Percentiles rank a stretch among this genome's conserved stretches.
These are phyloP conservation scores for Entelexis paramagnoliae DNA, from an alignment of 1,139 yeast genomes.

Conservation along the genomic window DNA sequence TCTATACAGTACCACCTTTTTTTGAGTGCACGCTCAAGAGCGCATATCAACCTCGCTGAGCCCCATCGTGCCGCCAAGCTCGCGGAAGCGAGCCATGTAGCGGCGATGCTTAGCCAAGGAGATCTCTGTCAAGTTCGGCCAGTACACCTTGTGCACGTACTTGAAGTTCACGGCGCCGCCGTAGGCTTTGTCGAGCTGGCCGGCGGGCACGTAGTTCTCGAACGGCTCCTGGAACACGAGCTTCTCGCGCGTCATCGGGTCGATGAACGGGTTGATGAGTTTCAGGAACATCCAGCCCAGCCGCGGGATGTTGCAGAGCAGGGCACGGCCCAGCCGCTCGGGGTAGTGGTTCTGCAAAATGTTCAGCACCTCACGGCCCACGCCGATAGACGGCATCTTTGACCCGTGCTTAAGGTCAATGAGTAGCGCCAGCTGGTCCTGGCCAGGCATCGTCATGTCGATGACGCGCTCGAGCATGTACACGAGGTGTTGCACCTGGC, in stretches of 20 bases:
- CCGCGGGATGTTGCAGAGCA: conserved; percentile 87
- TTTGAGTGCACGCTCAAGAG: not conserved
- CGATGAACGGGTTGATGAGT: conserved; percentile 86
- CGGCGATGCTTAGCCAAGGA: conserved; percentile 46
- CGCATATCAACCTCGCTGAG: conserved; percentile 58
- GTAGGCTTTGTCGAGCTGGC: conserved; percentile 72
- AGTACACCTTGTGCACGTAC: conserved; percentile 66
- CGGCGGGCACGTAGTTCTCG: conserved; percentile 64
- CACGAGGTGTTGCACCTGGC: conserved; percentile 88
- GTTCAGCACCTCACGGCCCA: conserved; percentile 70
- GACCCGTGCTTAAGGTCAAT: conserved; percentile 71
- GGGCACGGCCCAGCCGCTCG: conserved; percentile 83
- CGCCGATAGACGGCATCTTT: conserved; percentile 75
- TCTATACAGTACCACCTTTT: not conserved
- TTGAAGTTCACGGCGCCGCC: conserved; percentile 78
- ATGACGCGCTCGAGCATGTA: conserved; percentile 84
- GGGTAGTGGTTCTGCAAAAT: conserved; percentile 93
- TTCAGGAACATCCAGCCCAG: conserved; percentile 82
- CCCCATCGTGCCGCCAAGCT: conserved; percentile 64
- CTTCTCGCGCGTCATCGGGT: conserved; percentile 87
- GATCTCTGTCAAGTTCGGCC: conserved; percentile 59
- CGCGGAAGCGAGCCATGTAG: conserved; percentile 53
- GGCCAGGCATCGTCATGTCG: conserved; percentile 92
- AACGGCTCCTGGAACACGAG: conserved; percentile 85
- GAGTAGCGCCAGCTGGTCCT: conserved; percentile 77